Evolutionary conservation across 139 green algal genomes (phyloP).

Genomic region (Raphidocelis subcapitata): DNA sequence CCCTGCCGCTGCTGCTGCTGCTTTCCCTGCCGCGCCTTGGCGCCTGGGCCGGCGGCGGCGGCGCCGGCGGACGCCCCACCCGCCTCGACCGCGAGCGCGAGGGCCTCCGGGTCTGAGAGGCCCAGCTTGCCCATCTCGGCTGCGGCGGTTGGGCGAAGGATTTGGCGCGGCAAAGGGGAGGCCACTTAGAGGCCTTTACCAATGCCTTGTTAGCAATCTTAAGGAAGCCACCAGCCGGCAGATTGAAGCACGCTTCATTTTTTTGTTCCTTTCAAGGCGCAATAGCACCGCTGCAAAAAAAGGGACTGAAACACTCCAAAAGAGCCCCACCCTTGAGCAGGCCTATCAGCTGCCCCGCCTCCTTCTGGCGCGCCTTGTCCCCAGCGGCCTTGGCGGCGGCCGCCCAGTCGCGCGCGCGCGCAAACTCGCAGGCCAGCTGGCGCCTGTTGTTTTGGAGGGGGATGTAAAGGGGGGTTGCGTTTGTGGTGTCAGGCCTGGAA

Average conservation of each 20-base stretch:
- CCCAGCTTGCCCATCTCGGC: constrained; percentile 41
- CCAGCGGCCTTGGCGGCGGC: constrained; percentile 61
- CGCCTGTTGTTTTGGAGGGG: too few species aligned
- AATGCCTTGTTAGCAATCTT: too few species aligned
- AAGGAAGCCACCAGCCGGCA: too few species aligned
- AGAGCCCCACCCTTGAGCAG: constrained; percentile 57
- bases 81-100: background rate
- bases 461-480: too few species aligned
- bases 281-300: constrained; percentile 13
- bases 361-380: constrained; percentile 73
- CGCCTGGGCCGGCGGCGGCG: background rate
- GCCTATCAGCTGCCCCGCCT: constrained; percentile 72
- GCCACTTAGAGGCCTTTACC: too few species aligned
- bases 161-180: too few species aligned
- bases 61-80: background rate
- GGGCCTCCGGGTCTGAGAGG: constrained; percentile 28
- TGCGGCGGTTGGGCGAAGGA: too few species aligned
- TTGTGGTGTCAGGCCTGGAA: too few species aligned
- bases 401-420: constrained; percentile 18
- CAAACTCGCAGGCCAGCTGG: constrained; percentile 16
- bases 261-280: too few species aligned
- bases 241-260: too few species aligned
- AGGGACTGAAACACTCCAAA: constrained; percentile 51
- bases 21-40: background rate
- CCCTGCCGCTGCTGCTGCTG: background rate